Evolutionary conservation across 208 protist genomes (phyloP).

Genomic region (Trypanosoma boissoni): DNA sequence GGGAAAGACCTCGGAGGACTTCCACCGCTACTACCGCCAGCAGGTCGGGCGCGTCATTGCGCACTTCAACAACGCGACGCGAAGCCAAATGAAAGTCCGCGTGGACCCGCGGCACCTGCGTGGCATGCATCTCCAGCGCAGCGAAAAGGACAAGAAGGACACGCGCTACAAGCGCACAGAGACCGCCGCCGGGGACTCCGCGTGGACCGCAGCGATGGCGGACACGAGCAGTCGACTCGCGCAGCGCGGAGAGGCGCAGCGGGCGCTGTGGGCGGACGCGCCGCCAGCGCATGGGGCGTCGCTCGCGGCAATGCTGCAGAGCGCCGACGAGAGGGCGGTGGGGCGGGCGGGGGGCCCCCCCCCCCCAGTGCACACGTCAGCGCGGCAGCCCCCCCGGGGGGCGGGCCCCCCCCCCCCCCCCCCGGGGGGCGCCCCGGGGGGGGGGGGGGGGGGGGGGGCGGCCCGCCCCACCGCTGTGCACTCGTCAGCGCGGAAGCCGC

Average conservation of each 20-base stretch:
- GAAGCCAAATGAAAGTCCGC: conserved; percentile 53
- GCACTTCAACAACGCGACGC: conserved; percentile 51
- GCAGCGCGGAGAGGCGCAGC: neutral
- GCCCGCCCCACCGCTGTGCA: conserved; percentile 9
- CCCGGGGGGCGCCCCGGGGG: no score
- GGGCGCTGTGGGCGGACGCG: neutral
- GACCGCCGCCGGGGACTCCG: neutral
- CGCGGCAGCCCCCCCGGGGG: no score
- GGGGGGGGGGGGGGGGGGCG: no score
- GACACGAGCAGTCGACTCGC: neutral
- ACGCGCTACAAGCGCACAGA: no score
- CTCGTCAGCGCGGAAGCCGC: conserved; percentile 11
- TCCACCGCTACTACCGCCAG: conserved; percentile 59
- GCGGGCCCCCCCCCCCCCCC: no score
- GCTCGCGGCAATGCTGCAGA: neutral
- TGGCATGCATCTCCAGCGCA: conserved; percentile 42
- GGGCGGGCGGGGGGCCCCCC: no score
- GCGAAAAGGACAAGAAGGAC: neutral
- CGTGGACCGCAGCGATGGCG: neutral
- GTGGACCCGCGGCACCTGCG: conserved; percentile 55
- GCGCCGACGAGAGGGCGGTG: no score
- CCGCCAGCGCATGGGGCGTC: conserved; percentile 11
- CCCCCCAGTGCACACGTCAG: no score
- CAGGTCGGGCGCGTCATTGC: conserved; percentile 59
- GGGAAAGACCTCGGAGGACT: conserved; percentile 53